phyloP scores from a whole-genome alignment of 2,329 filamentous ascomycete genomes.

The Colletotrichum navitas region DNA sequence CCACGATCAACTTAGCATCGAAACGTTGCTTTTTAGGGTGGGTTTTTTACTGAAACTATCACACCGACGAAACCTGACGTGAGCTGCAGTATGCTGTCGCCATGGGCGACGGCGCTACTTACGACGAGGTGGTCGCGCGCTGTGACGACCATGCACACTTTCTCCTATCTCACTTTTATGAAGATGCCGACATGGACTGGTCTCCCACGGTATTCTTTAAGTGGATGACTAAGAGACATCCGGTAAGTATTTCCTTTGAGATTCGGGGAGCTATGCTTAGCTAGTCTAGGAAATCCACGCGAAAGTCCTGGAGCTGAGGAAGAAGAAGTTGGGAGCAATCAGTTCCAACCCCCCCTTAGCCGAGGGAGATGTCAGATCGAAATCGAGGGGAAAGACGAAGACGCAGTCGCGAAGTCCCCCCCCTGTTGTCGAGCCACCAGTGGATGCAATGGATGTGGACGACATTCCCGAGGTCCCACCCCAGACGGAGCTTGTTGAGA shows the following conservation, averaged over 20 bases:
- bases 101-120: constrained; percentile 65
- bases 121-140: constrained; percentile 61
- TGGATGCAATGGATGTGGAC: constrained; percentile 39
- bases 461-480: background rate
- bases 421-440: background rate
- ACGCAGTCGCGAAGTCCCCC: constrained; percentile 26
- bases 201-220: constrained; percentile 60
- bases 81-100: constrained; percentile 61
- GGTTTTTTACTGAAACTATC: constrained; percentile 12
- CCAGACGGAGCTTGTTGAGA: background rate
- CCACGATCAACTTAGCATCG: constrained; percentile 32
- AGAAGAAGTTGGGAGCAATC: constrained; percentile 10
- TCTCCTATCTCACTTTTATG: constrained; percentile 64
- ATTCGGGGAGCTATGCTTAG: background rate
- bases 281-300: constrained; percentile 26
- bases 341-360: background rate
- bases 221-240: constrained; percentile 59
- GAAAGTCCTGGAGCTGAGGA: constrained; percentile 27
- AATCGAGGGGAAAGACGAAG: constrained; percentile 36
- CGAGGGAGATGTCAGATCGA: constrained; percentile 25
- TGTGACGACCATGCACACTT: constrained; percentile 65
- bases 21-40: constrained; percentile 52
- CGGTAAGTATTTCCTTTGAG: constrained; percentile 50
- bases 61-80: constrained; percentile 27
- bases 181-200: constrained; percentile 58